Base-by-base conservation (phyloP, 768 basidiomycete species). In the Mycena vulgaris region DNA sequence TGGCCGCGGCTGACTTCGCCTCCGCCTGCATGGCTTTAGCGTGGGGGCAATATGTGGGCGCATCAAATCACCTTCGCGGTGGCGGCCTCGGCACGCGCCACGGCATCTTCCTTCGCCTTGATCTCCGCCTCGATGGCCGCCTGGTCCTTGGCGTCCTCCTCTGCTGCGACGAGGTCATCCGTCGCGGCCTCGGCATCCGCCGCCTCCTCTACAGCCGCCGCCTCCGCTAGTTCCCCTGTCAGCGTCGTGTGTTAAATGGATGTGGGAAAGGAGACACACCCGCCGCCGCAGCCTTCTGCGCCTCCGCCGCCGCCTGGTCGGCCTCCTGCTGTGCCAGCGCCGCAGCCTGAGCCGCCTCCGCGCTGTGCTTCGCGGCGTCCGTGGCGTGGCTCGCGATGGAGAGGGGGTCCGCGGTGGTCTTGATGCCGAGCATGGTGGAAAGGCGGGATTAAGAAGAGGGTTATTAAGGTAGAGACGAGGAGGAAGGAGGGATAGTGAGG, bases 41-140 rank as follows among this genome's bases (percentile, higher is more conserved):
- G 25, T 56, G 33, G 7, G 35, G 9, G 23, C 17, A 3, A 37
- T 19, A 48, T 31, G 16, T 19, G 21, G 4, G 13, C 8, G 23
- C 14, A 23, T 23, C 21, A n/a, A 47, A n/a, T 7, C 5, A 63
- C 62, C 68, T 69, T 69, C 21, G 23, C 25, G 25, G 68, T 69
- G 5, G 68, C 68, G 11, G 53, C 68, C 37, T 40, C 68, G 1
- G 68, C 68, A 14, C 11, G 31, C 45, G 23, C 31, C 6, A 69
- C 61, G 11, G 68, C 68, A 21, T 39, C 37, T 48, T 69, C 68
- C 61, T 69, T 63, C 37, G 68, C 68, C 62, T 58, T 63, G 61
- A 69, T 63, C 68, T 69, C 68, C 42, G 31, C 23, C 68, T 69
- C 55, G 30, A 69, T 63, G 9, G 68, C 68, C 5, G 30, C 37